Evolutionary conservation across 306 rosid genomes (phyloP), one percentile per base, ranked within the genome.

Genomic region (Rosa rugosa): DNA sequence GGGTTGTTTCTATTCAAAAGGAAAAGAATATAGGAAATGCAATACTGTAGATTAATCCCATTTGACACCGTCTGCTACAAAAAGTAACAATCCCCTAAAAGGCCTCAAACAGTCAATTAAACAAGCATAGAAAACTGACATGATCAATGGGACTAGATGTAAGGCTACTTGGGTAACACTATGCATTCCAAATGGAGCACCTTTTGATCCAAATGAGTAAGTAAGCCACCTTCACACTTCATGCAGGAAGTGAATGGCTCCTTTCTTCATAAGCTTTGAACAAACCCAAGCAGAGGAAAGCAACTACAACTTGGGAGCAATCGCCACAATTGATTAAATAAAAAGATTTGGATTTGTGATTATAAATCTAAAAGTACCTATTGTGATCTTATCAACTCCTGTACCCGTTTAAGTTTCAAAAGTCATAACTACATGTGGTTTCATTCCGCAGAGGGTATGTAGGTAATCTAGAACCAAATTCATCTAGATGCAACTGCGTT

Each of bases 1-100:
- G 27, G 71, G 78, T 9, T 22, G 11, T 38, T 40, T 25, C 25
- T 10, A 44, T 31, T 75, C 27, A 75, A 8, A 25, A 31, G 17
- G 25, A 36, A 49, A 73, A 17, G 17, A 73, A 34, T 20, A 11
- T 6, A 67, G 17, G n/a, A 27, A 50, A 65, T 65, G 22, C 5
- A 69, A 73, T 38, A 81, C 6, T 34, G 20, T 38, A 25, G 12
- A 50, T 17, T 22, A 34, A 51, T 53, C 49, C 59, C 66, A 20
- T 73, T 73, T 53, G 46, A 34, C 23, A 36, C 42, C 11, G 36
- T 34, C 69, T 23, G 6, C 44, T 31, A 78, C 59, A 83, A 41
- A 27, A 22, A 57, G 18, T 17, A 36, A 78, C 17, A 50, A 46
- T 36, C 38, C 54, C 63, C 63, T 56, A 7, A 8, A 20, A 54